Percentiles rank a stretch among this genome's conserved stretches.
phyloP scores from a whole-genome alignment of 2,329 filamentous ascomycete genomes.

The Aspergillus arachidicola region DNA sequence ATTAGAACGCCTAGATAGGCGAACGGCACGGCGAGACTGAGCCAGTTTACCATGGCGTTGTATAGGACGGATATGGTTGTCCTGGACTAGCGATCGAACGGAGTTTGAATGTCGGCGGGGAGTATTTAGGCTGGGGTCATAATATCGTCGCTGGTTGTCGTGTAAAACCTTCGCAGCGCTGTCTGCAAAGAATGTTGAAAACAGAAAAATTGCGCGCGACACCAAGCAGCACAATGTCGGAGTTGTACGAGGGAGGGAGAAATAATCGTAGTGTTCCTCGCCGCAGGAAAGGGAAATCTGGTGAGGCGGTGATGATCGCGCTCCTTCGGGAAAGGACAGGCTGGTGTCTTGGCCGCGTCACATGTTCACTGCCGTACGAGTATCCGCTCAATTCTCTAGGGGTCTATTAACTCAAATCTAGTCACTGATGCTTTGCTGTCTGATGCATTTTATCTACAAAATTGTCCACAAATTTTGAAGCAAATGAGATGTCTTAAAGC shows the following conservation, averaged over 20 bases:
- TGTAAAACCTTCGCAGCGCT: background rate
- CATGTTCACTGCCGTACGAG: constrained; percentile 15
- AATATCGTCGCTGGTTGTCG: background rate
- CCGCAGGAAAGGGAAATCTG: constrained; percentile 2
- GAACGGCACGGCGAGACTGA: constrained; percentile 81
- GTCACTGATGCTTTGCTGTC: background rate
- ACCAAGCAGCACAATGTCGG: background rate
- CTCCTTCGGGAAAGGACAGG: constrained; percentile 28
- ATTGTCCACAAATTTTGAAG: background rate
- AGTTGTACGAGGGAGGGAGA: constrained; percentile 1
- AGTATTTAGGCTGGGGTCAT: background rate
- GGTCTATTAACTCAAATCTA: background rate
- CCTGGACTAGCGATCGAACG: background rate
- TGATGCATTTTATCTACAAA: background rate
- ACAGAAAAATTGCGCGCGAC: background rate
- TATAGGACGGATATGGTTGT: constrained; percentile 20
- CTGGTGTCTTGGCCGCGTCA: constrained; percentile 31
- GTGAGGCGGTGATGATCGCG: background rate
- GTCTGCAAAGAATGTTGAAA: background rate
- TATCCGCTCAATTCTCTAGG: background rate
- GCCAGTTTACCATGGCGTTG: constrained; percentile 67
- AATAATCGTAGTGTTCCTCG: background rate
- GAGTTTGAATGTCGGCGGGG: background rate
- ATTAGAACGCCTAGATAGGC: constrained; percentile 86
- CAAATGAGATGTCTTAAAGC: background rate